Percentiles rank a stretch among this genome's conserved stretches.
Conservation (phyloP, 23 red algal genomes). For the Agarophyton chilense region DNA sequence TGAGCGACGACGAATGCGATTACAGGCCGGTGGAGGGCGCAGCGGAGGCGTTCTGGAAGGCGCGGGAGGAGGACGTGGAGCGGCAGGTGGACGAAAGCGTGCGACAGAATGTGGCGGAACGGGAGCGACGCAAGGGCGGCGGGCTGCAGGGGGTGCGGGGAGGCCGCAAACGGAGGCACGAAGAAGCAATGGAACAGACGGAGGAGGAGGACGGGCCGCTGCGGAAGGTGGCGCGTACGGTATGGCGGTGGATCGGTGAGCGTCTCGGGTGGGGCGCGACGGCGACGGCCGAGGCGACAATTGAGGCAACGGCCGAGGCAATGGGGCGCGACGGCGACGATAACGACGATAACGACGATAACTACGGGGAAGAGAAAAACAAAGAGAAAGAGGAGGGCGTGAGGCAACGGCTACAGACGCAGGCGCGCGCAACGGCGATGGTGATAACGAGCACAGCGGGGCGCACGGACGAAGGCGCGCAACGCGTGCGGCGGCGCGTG, state of each 20-base stretch:
- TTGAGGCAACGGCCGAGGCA: neutral
- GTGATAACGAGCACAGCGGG: conserved; percentile 18
- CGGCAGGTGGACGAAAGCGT: conserved; percentile 23
- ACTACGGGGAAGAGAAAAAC: neutral
- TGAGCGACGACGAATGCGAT: neutral
- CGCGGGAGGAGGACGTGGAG: conserved; percentile 11
- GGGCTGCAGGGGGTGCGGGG: neutral
- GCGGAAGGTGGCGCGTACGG: conserved; percentile 23
- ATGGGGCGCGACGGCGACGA: too few species aligned
- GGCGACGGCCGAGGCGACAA: too few species aligned
- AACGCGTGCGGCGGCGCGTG: neutral
- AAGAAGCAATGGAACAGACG: neutral
- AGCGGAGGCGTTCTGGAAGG: neutral
- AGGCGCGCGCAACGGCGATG: conserved; percentile 22
- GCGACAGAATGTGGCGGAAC: neutral
- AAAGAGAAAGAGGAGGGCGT: neutral
- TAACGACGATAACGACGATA: too few species aligned
- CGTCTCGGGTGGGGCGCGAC: neutral
- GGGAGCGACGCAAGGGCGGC: conserved; percentile 24
- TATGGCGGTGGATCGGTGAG: neutral
- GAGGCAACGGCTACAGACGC: neutral
- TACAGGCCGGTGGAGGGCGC: neutral
- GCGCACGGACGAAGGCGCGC: conserved; percentile 30
- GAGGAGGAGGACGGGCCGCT: neutral
- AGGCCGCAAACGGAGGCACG: neutral